Percentiles rank a stretch among this genome's conserved stretches.
Conservation (phyloP, 805 yeast species). For the Candida coleopterorum region DNA sequence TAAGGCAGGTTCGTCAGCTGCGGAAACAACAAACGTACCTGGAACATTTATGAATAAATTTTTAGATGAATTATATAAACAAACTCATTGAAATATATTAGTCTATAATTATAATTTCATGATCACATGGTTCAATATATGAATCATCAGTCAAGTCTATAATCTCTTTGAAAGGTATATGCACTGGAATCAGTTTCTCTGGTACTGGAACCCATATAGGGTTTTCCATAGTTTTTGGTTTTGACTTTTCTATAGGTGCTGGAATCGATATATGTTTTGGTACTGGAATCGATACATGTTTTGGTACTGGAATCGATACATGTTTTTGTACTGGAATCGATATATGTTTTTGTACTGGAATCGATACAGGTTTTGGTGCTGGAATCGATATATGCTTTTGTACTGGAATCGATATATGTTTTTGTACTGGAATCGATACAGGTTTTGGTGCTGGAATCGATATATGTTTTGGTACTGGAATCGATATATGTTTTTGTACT, state of each 20-base stretch:
- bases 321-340: not conserved
- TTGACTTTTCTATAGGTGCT: not conserved
- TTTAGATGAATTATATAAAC: conserved; percentile 34
- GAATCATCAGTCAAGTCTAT: conserved; percentile 15
- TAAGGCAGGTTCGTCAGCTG: conserved; percentile 56
- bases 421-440: too few species aligned
- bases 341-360: not conserved
- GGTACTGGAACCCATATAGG: not conserved
- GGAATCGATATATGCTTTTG: not conserved
- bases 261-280: not conserved
- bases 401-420: not conserved
- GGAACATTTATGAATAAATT: conserved; percentile 49
- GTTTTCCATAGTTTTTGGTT: not conserved
- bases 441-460: not conserved
- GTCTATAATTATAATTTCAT: conserved; percentile 20
- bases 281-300: not conserved
- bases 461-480: not conserved
- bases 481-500: not conserved
- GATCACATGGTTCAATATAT: conserved; percentile 5
- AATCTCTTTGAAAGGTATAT: conserved; percentile 9
- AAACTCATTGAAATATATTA: conserved; percentile 12
- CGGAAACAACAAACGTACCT: conserved; percentile 38
- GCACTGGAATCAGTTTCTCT: not conserved
- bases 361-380: not conserved
- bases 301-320: not conserved